Conservation (phyloP, 1,139 yeast genomes). For the Hansenula lynferdii region DNA sequence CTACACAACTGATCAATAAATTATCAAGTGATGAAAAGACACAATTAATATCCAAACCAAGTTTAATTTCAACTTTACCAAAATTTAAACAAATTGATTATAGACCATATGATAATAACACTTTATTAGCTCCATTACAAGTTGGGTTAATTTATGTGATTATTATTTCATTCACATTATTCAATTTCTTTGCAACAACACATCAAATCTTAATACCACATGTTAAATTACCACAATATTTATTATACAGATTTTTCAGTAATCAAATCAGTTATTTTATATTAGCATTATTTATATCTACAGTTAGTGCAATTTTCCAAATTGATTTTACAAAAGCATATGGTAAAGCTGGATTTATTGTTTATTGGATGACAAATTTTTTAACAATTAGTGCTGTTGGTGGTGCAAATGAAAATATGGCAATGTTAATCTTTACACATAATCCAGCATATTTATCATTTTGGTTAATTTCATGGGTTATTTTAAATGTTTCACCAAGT, state of each 20-base stretch:
- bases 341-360: slow-evolving; percentile 58
- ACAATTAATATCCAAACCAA: slow-evolving; percentile 14
- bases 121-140: slow-evolving; percentile 59
- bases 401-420: slow-evolving; percentile 57
- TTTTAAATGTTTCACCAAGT: slow-evolving; percentile 54
- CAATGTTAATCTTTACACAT: slow-evolving; percentile 37
- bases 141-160: slow-evolving; percentile 74
- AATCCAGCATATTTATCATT: slow-evolving; percentile 51
- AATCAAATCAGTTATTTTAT: slow-evolving; percentile 45
- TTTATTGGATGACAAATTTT: slow-evolving; percentile 60
- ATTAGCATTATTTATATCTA: slow-evolving; percentile 48
- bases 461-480: slow-evolving; percentile 61
- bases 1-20: slow-evolving; percentile 21
- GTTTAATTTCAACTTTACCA: slow-evolving; percentile 14
- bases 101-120: slow-evolving; percentile 46
- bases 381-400: slow-evolving; percentile 59
- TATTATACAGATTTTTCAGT: slow-evolving; percentile 44
- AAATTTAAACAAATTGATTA: slow-evolving; percentile 39
- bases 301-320: slow-evolving; percentile 58
- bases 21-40: slow-evolving; percentile 14
- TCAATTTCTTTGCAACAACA: slow-evolving; percentile 51
- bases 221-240: slow-evolving; percentile 39
- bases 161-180: slow-evolving; percentile 59
- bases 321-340: slow-evolving; percentile 47
- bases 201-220: slow-evolving; percentile 44